A percentile compares a stretch with the other conserved stretches of the same genome.
These are phyloP conservation scores for Verticillium klebahnii DNA, from an alignment of 2,329 filamentous ascomycete genomes.

Conservation along the genomic window DNA sequence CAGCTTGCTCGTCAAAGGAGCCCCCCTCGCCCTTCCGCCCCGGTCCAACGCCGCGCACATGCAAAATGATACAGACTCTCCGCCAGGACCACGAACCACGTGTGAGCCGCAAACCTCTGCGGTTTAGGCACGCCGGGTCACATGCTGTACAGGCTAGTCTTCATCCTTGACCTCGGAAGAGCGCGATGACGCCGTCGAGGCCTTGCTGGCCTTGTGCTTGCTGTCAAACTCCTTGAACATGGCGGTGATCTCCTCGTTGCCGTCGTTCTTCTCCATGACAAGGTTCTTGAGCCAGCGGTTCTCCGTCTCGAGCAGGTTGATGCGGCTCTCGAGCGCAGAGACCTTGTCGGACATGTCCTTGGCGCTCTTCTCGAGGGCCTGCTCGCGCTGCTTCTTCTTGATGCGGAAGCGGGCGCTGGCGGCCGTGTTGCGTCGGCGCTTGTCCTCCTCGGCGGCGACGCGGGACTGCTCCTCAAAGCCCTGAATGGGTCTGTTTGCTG, in stretches of 20 bases:
- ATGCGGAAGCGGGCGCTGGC: conserved; percentile 85
- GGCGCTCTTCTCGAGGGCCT: conserved; percentile 74
- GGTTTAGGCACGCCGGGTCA: background rate
- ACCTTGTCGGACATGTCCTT: conserved; percentile 84
- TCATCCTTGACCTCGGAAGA: conserved; percentile 15
- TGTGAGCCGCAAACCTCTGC: background rate
- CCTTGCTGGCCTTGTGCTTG: conserved; percentile 26
- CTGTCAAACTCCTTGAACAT: conserved; percentile 47
- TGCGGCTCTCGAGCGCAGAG: conserved; percentile 63
- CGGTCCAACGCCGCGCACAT: conserved; percentile 1
- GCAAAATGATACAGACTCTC: conserved; percentile 2
- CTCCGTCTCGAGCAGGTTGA: conserved; percentile 75
- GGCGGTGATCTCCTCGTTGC: conserved; percentile 46
- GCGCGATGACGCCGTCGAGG: conserved; percentile 17
- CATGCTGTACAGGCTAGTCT: background rate
- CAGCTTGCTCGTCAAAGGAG: background rate
- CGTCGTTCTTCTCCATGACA: conserved; percentile 76
- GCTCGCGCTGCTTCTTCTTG: conserved; percentile 95
- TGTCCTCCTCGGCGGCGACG: conserved; percentile 79
- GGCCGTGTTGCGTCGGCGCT: conserved; percentile 82
- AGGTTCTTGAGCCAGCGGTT: conserved; percentile 80
- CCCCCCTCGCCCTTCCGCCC: background rate
- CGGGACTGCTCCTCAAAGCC: conserved; percentile 68
- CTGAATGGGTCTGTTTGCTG: conserved; percentile 35
- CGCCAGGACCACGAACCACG: background rate